Conservation (phyloP, 225 moss, liverwort and hornwort genomes). For the Antitrichia curtipendula region DNA sequence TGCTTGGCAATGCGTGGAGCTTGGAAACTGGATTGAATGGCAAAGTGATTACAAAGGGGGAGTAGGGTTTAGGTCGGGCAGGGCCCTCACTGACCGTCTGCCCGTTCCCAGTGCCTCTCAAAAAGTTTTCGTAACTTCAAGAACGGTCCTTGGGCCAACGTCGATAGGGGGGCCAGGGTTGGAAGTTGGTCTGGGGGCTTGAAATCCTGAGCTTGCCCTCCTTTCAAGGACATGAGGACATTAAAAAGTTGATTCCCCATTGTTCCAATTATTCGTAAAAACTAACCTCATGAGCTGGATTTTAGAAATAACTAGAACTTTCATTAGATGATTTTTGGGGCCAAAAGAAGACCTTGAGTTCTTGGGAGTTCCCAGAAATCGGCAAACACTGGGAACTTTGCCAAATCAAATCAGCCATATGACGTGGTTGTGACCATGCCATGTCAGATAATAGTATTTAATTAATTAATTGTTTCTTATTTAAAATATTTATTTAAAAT, state of each 20-base stretch:
- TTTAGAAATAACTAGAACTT: background rate
- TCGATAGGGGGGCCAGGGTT: background rate
- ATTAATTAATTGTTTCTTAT: no score
- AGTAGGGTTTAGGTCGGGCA: constrained; percentile 15
- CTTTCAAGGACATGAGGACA: background rate
- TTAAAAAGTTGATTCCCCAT: background rate
- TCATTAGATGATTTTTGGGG: no score
- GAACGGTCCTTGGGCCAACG: background rate
- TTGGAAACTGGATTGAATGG: background rate
- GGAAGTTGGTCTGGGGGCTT: background rate
- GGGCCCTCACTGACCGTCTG: background rate
- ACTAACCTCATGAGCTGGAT: fast-evolving
- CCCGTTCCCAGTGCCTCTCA: background rate
- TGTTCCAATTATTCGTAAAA: background rate
- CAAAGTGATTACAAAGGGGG: background rate
- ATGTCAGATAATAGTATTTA: no score
- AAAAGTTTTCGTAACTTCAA: background rate
- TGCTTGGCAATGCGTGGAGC: background rate
- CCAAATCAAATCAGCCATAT: no score
- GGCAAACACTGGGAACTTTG: no score
- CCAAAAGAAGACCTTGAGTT: no score
- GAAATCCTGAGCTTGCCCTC: no score
- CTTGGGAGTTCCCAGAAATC: no score
- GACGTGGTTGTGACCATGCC: no score
- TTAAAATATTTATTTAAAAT: no score